Evolutionary conservation across 2,329 filamentous ascomycete genomes (phyloP), one percentile per base, ranked within the genome.

Genomic region (Simplicillium aogashimaense): DNA sequence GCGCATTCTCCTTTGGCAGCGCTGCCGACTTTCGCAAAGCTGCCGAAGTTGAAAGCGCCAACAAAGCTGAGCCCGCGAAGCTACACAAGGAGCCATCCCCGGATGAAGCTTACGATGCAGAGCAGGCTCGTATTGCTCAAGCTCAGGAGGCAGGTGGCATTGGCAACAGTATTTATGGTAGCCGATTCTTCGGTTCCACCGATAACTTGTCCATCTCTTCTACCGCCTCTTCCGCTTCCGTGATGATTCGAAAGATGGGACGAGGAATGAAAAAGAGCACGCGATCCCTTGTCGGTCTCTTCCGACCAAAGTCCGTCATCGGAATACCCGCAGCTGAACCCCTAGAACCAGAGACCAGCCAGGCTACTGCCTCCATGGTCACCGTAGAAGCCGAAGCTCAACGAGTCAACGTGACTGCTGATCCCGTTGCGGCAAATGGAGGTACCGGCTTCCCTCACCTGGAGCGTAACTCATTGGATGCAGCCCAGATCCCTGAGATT

Each of bases 191-290:
- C 57, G 77, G 87, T 12, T 98, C 92, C 4, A 97, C 87, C 0
- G 92, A 98, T 61, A 97, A 97, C 50, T 65, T 98, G 35, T 94
- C 87, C 12, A 87, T 94, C 47, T 90, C 86, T 2, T 94, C 87
- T 4, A 94, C 86, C 9, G 86, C 86, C 15, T 94, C 87, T 7
- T 94, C 86, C 15, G 86, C 86, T 29, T 94, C 87, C 25, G 80
- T 94, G 52, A 94, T 94, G 86, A 84, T 98, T 49, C 81, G 92
- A 39, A 98, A 98, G 68, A 98, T 98, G 92, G 92, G 92, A 41
- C 87, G 88, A 48, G 89, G 90, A n/a, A 84, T 97, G 79, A 97
- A 95, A 74, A 94, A 92, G 64, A 83, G 87, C 38, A 84, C 83
- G 14, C 77, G 89, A 36, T 95, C 89, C 17, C 76, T 98, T 40